Evolutionary conservation across 495 filamentous ascomycete species (phyloP).

Genomic region (Neurospora hispaniola): DNA sequence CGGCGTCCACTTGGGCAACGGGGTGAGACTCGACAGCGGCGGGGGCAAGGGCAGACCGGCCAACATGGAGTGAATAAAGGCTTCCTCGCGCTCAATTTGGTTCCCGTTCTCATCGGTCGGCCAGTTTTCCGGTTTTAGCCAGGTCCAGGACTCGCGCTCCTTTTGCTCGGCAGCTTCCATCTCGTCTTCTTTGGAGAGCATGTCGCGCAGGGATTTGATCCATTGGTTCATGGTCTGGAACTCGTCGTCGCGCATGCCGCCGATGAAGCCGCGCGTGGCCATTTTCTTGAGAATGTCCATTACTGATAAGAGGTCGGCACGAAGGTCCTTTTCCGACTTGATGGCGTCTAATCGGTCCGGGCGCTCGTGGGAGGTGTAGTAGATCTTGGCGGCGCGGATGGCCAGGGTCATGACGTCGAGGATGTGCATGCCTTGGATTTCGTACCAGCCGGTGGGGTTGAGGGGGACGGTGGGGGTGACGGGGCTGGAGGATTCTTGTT

Average conservation of each 20-base stretch:
- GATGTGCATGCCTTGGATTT: slow-evolving; percentile 84
- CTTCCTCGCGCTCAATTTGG: slow-evolving; percentile 68
- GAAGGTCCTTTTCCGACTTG: slow-evolving; percentile 70
- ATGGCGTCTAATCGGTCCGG: slow-evolving; percentile 76
- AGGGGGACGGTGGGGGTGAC: background rate
- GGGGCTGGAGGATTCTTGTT: background rate
- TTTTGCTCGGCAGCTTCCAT: slow-evolving; percentile 62
- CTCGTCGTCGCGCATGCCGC: slow-evolving; percentile 69
- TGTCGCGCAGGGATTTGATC: slow-evolving; percentile 63
- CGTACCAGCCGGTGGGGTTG: slow-evolving; percentile 51
- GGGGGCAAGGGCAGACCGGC: slow-evolving; percentile 21
- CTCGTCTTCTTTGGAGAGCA: slow-evolving; percentile 63
- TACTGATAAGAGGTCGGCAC: slow-evolving; percentile 68
- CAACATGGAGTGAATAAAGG: slow-evolving; percentile 61
- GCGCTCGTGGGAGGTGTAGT: slow-evolving; percentile 80
- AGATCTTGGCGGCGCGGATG: slow-evolving; percentile 87
- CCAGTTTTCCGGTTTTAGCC: slow-evolving; percentile 71
- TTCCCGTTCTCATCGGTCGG: slow-evolving; percentile 35
- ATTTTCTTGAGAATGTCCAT: slow-evolving; percentile 85
- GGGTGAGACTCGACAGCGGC: slow-evolving; percentile 20
- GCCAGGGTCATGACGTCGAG: slow-evolving; percentile 87
- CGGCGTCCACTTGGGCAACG: slow-evolving; percentile 62
- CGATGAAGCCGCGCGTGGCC: slow-evolving; percentile 78
- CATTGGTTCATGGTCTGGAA: slow-evolving; percentile 58
- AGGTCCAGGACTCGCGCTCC: slow-evolving; percentile 65